Evolutionary conservation across 495 filamentous ascomycete genomes (phyloP), one percentile per base, ranked within the genome.

Genomic region (Aspergillus kassunensis): DNA sequence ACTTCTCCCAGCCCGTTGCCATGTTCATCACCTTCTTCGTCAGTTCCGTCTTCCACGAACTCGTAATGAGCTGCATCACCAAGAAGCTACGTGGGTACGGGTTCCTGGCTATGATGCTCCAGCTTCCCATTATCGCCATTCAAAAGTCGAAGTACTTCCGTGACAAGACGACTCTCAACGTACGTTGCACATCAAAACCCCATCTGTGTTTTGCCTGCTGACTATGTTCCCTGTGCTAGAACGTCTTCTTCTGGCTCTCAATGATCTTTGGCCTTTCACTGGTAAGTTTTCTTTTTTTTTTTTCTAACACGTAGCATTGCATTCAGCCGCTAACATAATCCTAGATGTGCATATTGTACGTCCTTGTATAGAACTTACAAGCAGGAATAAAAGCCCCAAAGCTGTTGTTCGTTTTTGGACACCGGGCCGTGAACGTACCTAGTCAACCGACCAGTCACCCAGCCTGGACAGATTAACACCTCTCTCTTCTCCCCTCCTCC

Each of bases 11-110:
- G 25, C 81, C 84, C 2, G 76, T 88, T 37, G 92, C 93, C 16
- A 96, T 90, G 46, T 71, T 92, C 49, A 89, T 95, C 54, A 97
- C 93, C 9, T 98, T 98, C 65, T 68, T 98, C 36, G 87, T 97
- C 60, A 88, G 83, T 60, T 86, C 93, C 31, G 53, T 93, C 15
- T 91, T 89, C 16, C 93, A 98, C 66, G 93, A 98, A 65, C 80
- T 98, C 25, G 89, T 98, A 53, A 93, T 98, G 89, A 89, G 88
- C 27, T 97, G 92, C 63, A 97, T 98, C 65, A 97, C 92, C 41
- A 91, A 97, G 75, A 97, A 98, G 69, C 73, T 98, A 33, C 77
- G 93, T 23, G 93, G 93, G 1, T 97, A 97, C 63, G 93, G 93
- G 6, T 95, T 96, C 64, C 59, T 93, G 11, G 86, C 88, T 47